Conservation (phyloP, 1,284 basidiomycete genomes). For the Ustilago xerochloae region DNA sequence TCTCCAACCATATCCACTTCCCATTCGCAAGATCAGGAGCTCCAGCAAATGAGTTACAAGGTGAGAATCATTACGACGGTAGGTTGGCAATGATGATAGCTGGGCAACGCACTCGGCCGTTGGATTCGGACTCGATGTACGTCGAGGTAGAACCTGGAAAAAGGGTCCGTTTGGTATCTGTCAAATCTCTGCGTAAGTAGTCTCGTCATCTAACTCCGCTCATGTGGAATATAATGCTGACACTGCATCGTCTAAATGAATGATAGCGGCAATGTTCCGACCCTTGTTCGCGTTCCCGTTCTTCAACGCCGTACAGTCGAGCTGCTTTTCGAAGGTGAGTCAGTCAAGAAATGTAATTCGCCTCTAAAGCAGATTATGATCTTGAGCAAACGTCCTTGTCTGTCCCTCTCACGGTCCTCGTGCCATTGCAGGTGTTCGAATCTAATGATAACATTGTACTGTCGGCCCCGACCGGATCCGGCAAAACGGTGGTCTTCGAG, state of each 20-base stretch:
- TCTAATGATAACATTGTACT: constrained; percentile 80
- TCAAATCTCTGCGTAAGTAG: constrained; percentile 22
- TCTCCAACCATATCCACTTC: background rate
- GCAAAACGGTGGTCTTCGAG: constrained; percentile 81
- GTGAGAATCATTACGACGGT: too few relatives aligned
- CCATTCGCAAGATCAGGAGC: too few relatives aligned
- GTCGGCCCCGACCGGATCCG: constrained; percentile 59
- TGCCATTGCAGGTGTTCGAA: constrained; percentile 74
- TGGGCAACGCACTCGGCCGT: too few relatives aligned
- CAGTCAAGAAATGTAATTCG: too few relatives aligned
- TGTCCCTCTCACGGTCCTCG: background rate
- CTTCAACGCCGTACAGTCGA: constrained; percentile 90
- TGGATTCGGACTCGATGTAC: background rate
- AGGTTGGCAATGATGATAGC: too few relatives aligned
- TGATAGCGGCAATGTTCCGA: constrained; percentile 81
- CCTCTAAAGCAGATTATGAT: too few relatives aligned
- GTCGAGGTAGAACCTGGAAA: constrained; percentile 28
- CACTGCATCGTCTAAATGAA: background rate
- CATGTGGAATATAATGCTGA: background rate
- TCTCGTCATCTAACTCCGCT: background rate
- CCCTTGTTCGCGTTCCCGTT: constrained; percentile 84
- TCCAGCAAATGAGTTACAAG: too few relatives aligned
- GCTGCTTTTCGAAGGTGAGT: constrained; percentile 79
- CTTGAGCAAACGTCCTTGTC: too few relatives aligned
- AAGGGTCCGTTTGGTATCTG: constrained; percentile 15